Base-by-base conservation (phyloP, 2,329 filamentous ascomycete genomes). In the Sporothrix curviconia region DNA sequence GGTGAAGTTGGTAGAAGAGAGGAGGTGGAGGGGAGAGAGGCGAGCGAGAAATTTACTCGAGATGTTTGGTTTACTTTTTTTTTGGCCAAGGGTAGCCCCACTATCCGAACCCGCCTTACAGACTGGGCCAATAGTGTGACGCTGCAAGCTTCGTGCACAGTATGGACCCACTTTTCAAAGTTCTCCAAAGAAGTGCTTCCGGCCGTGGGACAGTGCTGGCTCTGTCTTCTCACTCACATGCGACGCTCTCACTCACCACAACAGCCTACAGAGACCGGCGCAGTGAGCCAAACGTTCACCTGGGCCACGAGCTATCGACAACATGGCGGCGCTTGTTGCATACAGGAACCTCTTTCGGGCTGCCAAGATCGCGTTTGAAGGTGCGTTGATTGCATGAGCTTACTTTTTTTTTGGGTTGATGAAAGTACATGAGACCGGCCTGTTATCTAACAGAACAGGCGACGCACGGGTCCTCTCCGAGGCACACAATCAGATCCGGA, bases 291-390 rank as follows among this genome's bases (percentile, higher is more conserved):
- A 7, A 39, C 7, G 7, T n/a, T n/a, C n/a, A n/a, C n/a, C n/a
- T n/a, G 7, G 5, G 25, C 5, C n/a, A 15, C 36, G 17, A 7
- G n/a, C 14, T 19, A 12, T 4, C 37, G 11, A 39, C 22, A 19
- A 34, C 12, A 56, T 59, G 40, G 17, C 40, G 77, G 88, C 89
- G 15, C 75, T 90, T 56, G 77, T 81, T 67, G 90, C 90, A 37
- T 97, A 96, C 74, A 80, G 91, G 67, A 79, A 87, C 64, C 76
- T 97, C 42, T 78, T 95, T 65, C 90, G 92, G 61, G 88, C 92
- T 22, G 84, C 89, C 34, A 80, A 85, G 62, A 78, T 95, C 63
- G 91, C 92, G 60, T 99, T 99, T 69, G 77, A 86, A 75, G 89
- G 91, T 92, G 76, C 34, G 67, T 40, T 22, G 39, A 28, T 1